Evolutionary conservation across 2,329 filamentous ascomycete species (phyloP).

Genomic region (Calonectria leucothoes): DNA sequence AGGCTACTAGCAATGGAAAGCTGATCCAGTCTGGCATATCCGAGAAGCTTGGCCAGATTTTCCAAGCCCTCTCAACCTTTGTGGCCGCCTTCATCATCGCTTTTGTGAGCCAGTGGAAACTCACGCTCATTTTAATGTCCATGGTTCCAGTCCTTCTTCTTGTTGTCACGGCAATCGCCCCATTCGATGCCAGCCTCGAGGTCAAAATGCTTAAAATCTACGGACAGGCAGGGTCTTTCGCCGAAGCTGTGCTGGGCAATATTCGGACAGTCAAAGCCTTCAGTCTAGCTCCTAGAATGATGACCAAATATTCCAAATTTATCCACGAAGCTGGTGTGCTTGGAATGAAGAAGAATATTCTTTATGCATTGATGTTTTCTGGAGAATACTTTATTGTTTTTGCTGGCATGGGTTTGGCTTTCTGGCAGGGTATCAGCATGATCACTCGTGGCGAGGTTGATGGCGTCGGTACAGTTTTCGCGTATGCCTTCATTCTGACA

Average conservation of each 20-base stretch:
- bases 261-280: constrained; percentile 54
- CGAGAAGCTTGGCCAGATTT: constrained; percentile 50
- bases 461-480: constrained; percentile 53
- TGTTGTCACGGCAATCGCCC: constrained; percentile 41
- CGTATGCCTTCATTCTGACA: constrained; percentile 31
- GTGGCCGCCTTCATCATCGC: constrained; percentile 50
- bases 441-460: constrained; percentile 50
- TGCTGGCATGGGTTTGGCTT: constrained; percentile 53
- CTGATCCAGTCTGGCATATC: constrained; percentile 52
- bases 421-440: constrained; percentile 58
- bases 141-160: constrained; percentile 27
- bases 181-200: constrained; percentile 30
- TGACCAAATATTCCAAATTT: constrained; percentile 48
- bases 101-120: constrained; percentile 52
- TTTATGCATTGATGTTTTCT: constrained; percentile 49
- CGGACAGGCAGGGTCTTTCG: constrained; percentile 44
- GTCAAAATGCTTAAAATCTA: constrained; percentile 46
- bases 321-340: constrained; percentile 45
- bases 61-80: constrained; percentile 50
- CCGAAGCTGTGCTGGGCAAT: constrained; percentile 48
- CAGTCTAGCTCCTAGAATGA: constrained; percentile 47
- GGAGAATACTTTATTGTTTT: constrained; percentile 44
- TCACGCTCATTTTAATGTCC: constrained; percentile 50
- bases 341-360: constrained; percentile 48
- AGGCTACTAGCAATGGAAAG: constrained; percentile 52